Conservation (phyloP, 306 rosid genomes). For the Lagenaria siceraria region DNA sequence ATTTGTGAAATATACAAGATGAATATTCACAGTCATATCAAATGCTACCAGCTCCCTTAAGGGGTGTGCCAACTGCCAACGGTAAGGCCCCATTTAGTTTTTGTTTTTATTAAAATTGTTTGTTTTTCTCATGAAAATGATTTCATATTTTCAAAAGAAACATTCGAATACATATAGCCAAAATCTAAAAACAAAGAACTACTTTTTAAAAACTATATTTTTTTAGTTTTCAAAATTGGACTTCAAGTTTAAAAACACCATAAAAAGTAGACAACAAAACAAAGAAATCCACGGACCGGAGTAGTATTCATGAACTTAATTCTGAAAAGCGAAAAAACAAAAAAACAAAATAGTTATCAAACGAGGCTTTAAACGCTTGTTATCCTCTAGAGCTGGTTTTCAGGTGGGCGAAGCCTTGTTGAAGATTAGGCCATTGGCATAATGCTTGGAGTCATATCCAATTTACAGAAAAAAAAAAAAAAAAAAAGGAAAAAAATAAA, state of each 20-base stretch:
- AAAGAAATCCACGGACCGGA: too few relatives aligned
- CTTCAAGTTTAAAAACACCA: too few relatives aligned
- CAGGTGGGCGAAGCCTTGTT: background rate
- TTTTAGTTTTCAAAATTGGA: too few relatives aligned
- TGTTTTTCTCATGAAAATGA: too few relatives aligned
- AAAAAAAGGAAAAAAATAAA: background rate
- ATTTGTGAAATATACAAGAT: background rate
- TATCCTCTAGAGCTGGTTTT: background rate
- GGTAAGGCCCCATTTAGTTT: too few relatives aligned
- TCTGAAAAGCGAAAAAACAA: background rate
- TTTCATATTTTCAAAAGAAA: too few relatives aligned
- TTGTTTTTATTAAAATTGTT: too few relatives aligned
- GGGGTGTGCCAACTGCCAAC: background rate
- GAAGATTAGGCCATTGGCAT: background rate
- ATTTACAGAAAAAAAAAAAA: background rate
- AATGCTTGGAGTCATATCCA: background rate
- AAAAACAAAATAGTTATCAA: background rate
- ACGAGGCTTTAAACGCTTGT: background rate
- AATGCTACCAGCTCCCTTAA: background rate
- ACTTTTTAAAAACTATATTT: too few relatives aligned
- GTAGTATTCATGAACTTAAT: too few relatives aligned
- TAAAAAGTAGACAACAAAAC: too few relatives aligned
- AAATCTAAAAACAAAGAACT: too few relatives aligned
- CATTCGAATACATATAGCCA: too few relatives aligned
- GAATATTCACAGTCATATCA: background rate